These are phyloP conservation scores for Graphilbum ipis-grandicollis DNA, from an alignment of 2,329 filamentous ascomycete species.

Conservation along the genomic window DNA sequence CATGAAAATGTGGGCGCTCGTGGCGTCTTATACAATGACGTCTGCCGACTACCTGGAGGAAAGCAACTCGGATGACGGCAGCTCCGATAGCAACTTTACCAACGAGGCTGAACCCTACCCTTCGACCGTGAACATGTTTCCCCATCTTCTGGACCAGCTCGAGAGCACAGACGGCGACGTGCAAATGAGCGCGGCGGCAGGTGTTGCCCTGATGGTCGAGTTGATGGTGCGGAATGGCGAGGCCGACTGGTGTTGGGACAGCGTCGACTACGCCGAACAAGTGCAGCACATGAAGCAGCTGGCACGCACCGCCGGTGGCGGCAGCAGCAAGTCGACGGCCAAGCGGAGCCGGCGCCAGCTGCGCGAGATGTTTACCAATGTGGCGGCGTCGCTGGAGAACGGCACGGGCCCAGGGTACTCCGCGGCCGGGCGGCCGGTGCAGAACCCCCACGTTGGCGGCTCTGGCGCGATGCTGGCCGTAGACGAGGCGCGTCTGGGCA, in stretches of 20 bases:
- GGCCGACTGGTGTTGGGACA: conserved; percentile 27
- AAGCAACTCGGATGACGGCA: conserved; percentile 1
- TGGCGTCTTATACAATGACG: conserved; percentile 37
- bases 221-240: conserved; percentile 36
- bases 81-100: conserved; percentile 29
- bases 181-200: conserved; percentile 60
- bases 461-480: conserved; percentile 9
- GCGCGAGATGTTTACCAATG: conserved; percentile 29
- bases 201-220: conserved; percentile 75
- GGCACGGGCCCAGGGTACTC: conserved; percentile 38
- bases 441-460: conserved; percentile 25
- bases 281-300: conserved; percentile 29
- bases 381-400: conserved; percentile 35
- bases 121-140: too few relatives aligned
- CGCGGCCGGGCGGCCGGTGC: conserved; percentile 23
- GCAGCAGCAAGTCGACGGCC: conserved; percentile 27
- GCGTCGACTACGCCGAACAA: conserved; percentile 31
- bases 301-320: conserved; percentile 17
- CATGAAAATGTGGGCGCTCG: conserved; percentile 61
- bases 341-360: conserved; percentile 29
- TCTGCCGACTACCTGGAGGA: conserved; percentile 52
- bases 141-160: conserved; percentile 76
- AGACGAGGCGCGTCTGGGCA: background rate
- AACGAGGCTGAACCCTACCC: conserved; percentile 47
- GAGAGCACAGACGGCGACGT: conserved; percentile 56